Percentiles rank a stretch among this genome's conserved stretches.
These are phyloP conservation scores for Pulveroboletus sp. DNA, from an alignment of 768 basidiomycete genomes.

Conservation along the genomic window DNA sequence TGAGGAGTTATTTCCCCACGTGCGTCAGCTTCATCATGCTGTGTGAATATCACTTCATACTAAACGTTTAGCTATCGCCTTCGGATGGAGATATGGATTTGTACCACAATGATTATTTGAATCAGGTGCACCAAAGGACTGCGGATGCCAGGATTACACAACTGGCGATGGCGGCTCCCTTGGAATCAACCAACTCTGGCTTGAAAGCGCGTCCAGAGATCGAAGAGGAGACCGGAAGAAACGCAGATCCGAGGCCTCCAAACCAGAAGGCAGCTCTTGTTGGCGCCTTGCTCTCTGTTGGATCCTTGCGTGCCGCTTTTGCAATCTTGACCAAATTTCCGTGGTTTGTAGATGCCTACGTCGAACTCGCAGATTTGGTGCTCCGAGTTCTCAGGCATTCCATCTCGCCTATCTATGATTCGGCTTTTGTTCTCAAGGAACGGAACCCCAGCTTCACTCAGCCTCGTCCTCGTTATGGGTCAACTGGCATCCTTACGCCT, in stretches of 20 bases:
- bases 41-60: slow-evolving; percentile 4
- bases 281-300: slow-evolving; percentile 77
- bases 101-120: slow-evolving; percentile 60
- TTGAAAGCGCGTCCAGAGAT: slow-evolving; percentile 39
- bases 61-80: slow-evolving; percentile 57
- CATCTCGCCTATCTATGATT: slow-evolving; percentile 61
- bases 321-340: slow-evolving; percentile 78
- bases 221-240: slow-evolving; percentile 34
- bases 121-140: slow-evolving; percentile 59
- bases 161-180: slow-evolving; percentile 79
- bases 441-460: slow-evolving; percentile 57
- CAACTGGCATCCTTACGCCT: slow-evolving; percentile 49
- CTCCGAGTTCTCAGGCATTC: slow-evolving; percentile 70
- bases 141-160: slow-evolving; percentile 67
- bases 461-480: slow-evolving; percentile 60
- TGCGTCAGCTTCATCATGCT: slow-evolving; percentile 34
- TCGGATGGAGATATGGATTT: slow-evolving; percentile 71
- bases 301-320: slow-evolving; percentile 73
- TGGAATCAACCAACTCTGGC: slow-evolving; percentile 49
- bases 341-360: slow-evolving; percentile 77
- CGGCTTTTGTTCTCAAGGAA: slow-evolving; percentile 48
- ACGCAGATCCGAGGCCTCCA: slow-evolving; percentile 36
- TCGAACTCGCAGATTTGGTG: slow-evolving; percentile 83
- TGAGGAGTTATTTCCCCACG: slow-evolving; percentile 91
- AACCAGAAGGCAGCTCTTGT: slow-evolving; percentile 83